Base-by-base conservation (phyloP, 2,329 filamentous ascomycete genomes). In the Penicillium sp. region DNA sequence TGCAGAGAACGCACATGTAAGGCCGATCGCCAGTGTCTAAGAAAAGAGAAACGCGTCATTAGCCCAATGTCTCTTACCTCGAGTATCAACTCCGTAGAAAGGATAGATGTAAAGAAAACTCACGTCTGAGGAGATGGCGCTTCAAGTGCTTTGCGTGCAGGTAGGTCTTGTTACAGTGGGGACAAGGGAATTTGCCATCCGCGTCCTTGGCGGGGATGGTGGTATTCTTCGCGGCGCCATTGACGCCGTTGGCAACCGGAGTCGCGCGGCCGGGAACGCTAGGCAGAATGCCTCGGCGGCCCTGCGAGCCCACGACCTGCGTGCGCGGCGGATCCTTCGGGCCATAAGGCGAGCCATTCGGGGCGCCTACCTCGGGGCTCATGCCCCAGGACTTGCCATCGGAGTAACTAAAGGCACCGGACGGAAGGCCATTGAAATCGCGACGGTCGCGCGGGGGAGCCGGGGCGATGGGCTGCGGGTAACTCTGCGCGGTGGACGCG, bases 131-230 rank as follows among this genome's bases (percentile, higher is more conserved):
- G 42, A 96, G 77, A 75, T 96, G 92, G 57, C 92, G 84, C 77
- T 96, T 96, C 55, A 96, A 69, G 68, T 96, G 92, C 74, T 98
- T 96, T 31, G 90, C 85, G 64, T 96, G 92, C 41, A 96, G 75
- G 62, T 98, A 98, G 5, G 89, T 95, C 74, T 96, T 96, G 57
- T 87, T 95, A 71, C 92, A 98, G 66, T 96, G 89, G 56, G 88
- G 88, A 69, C 92, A 98, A 43, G 92, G 90, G 61, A 93, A 98
- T 72, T 96, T 96, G 60, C 92, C 92, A 63, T 96, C 90, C 6
- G 88, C 87, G 65, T 96, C 90, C 72, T 96, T 95, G 54, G 86
- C 84, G 11, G 89, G 88, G 47, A 94, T 92, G 46, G 85, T 79
- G 44, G 85, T 82, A 56, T 76, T 85, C 74, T 95, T 93, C 7